Base-by-base conservation (phyloP, 2,329 filamentous ascomycete species). In the Nakataea oryzae region DNA sequence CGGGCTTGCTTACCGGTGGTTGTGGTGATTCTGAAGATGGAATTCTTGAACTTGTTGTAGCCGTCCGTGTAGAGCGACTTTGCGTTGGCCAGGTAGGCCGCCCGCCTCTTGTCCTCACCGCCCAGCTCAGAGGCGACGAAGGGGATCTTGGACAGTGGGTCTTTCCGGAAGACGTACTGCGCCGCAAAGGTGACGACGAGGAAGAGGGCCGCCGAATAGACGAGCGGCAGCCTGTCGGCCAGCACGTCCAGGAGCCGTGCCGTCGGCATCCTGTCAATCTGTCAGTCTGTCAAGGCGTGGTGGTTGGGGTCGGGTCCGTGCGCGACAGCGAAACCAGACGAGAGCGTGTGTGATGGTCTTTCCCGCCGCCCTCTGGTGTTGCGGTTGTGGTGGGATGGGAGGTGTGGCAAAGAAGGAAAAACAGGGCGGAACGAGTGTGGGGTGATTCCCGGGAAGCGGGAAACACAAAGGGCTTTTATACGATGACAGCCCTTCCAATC, bases 11-110 rank as follows among this genome's bases (percentile, higher is more conserved):
- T 64, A 69, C 69, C 65, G 28, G 66, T 65, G 1, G 67, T 29
- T 0, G 71, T 73, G 2, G 69, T 67, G 17, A 74, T 64, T 26
- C 67, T 63, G 50, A 70, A 74, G n/a, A 72, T 58, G 27, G 65
- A 65, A 27, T 70, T 62, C 50, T 70, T 72, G 66, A 73, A 74
- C 72, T 73, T 73, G 2, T 64, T 63, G 61, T 73, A 73, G 8
- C 71, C 72, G 1, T 69, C 65, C 2, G 61, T 17, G 50, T 74
- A 74, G 3, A 74, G 47, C 1, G 65, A 64, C 21, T 62, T 67
- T 0, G 68, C 69, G 8, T 62, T 61, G 13, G 24, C 54, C 21
- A 72, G 58, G 30, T 67, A 74, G 0, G 66, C 69, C 61, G 67
- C 63, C 12, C 69, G 63, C 26, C 69, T 63, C 54, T 70, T 71